Base-by-base conservation (phyloP, 305 asterid genomes). In the Fraxinus latifolia region DNA sequence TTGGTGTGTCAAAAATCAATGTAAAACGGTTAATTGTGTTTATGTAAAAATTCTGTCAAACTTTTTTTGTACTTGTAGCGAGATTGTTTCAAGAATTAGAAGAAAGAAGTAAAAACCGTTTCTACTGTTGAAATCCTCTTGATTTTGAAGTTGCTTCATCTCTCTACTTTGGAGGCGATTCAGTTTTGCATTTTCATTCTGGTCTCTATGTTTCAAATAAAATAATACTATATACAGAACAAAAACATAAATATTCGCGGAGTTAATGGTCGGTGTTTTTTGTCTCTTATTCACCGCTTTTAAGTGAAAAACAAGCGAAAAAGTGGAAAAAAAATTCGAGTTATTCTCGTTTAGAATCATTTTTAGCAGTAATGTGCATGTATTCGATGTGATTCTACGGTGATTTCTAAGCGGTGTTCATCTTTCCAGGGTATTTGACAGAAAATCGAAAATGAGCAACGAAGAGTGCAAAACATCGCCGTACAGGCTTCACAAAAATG, bases 371-470 rank as follows among this genome's bases (percentile, higher is more conserved):
- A 21, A 65, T 65, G 72, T 9, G 72, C 15, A 9, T 23, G 34
- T 65, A 11, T 65, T 80, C 79, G 34, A 34, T 75, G 76, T 74
- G 85, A 82, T 74, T 84, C 55, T 80, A 58, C 67, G 23, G 82
- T 60, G 55, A 14, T 82, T 62, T 50, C 72, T 65, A 68, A 31
- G 79, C 12, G 85, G 91, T 88, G 90, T 86, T 68, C 93, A 90
- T 91, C 91, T 92, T 93, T 88, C 97, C 93, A 89, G 96, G 96
- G 91, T 25, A 88, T 90, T 83, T 81, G 55, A 79, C 85, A 85
- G 83, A 74, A 85, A 60, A 36, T 74, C 37, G 17, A 83, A 73
- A 81, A 83, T 62, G 79, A 80, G 84, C 88, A 81, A 84, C 60
- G 89, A 82, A 5, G 92, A 88, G 14, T 53, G 86, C 82, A 90